These are phyloP conservation scores for Pseudozyma hubeiensis DNA, from an alignment of 1,284 basidiomycete species.

Conservation along the genomic window DNA sequence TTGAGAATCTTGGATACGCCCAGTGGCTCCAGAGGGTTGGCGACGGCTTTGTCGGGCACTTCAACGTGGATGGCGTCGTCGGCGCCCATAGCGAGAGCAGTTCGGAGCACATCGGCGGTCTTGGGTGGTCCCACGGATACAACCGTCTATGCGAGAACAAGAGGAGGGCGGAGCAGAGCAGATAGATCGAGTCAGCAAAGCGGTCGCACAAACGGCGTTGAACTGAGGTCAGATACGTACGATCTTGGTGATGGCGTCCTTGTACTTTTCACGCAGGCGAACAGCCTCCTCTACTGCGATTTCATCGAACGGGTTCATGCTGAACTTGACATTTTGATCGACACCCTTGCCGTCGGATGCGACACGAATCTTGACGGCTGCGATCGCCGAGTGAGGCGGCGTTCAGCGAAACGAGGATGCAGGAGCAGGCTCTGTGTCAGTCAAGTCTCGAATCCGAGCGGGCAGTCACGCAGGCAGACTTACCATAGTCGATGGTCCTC, in stretches of 20 bases:
- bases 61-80: slow-evolving; percentile 93
- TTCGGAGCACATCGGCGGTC: slow-evolving; percentile 88
- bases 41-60: slow-evolving; percentile 74
- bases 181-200: not conserved
- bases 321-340: slow-evolving; percentile 68
- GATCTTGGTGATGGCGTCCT: slow-evolving; percentile 70
- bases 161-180: not conserved
- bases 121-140: slow-evolving; percentile 94
- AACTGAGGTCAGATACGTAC: slow-evolving; percentile 34
- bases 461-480: slow-evolving; percentile 1
- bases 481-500: slow-evolving; percentile 68
- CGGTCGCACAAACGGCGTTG: not conserved
- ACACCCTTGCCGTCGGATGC: slow-evolving; percentile 67
- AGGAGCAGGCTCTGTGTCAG: not conserved
- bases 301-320: slow-evolving; percentile 72
- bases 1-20: slow-evolving; percentile 86
- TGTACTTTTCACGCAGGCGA: slow-evolving; percentile 84
- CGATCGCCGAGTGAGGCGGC: not conserved
- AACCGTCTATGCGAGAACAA: slow-evolving; percentile 71
- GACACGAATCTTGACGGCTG: slow-evolving; percentile 68
- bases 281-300: slow-evolving; percentile 95
- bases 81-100: slow-evolving; percentile 97
- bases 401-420: not conserved
- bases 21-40: slow-evolving; percentile 80
- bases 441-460: not conserved